Evolutionary conservation across 805 yeast species (phyloP), one percentile per base, ranked within the genome.

Genomic region (Scheffersomyces lignosus): DNA sequence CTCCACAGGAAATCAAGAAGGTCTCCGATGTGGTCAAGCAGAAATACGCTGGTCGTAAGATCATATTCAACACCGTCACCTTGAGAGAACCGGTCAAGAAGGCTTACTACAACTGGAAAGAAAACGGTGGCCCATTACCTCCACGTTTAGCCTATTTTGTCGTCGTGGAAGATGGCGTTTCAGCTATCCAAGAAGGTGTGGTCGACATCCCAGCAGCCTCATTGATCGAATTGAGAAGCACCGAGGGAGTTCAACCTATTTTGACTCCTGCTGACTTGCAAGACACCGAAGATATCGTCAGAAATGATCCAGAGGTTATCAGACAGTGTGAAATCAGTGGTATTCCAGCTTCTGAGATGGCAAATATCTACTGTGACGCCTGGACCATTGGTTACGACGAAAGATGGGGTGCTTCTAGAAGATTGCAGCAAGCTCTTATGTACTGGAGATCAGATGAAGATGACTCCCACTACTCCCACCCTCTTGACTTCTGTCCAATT

Each of bases 401-500:
- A 66, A 74, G 91, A 64, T 84, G 87, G 85, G 91, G 91, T 29
- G 77, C 83, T 31, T 71, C 78, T 33, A 74, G 77, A 59, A 74
- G 93, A 64, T 73, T 84, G 44, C 91, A 84, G 63, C 93, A 84
- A 63, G 90, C 90, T 28, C 73, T 85, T 60, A 73, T 85, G 74
- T 84, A 82, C 70, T 85, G 81, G 75, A 75, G 89, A 67, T 69
- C 79, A 10, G 69, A 80, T 55, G 88, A 81, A 63, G 87, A 84
- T 56, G 93, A 83, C 60, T 81, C 88, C 29, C 83, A 79, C 58
- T 79, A 79, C 61, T 77, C 84, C 18, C 84, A 78, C 58, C 90
- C 93, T 18, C 73, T 84, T 51, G 91, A 85, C 60, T 84, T 85
- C 70, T 78, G 89, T 51, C 93, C 93, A 42, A 83, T 84, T 55